These are phyloP conservation scores for Myriosclerotinia scirpicola DNA, from an alignment of 2,329 filamentous ascomycete genomes.

Conservation along the genomic window DNA sequence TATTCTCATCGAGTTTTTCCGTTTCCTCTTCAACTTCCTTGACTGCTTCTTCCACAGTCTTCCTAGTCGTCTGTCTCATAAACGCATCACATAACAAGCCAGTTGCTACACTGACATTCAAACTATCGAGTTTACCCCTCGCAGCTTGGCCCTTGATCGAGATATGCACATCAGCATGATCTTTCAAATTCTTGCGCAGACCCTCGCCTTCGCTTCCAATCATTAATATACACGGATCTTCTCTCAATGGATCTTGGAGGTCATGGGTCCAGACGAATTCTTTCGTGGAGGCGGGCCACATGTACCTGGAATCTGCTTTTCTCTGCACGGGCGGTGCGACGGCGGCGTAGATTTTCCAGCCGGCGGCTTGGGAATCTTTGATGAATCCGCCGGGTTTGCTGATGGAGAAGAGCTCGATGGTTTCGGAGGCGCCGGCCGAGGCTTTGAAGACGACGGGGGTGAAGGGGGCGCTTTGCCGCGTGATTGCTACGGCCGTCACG, in stretches of 20 bases:
- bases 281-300: background rate
- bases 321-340: constrained; percentile 50
- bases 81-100: constrained; percentile 74
- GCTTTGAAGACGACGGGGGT: constrained; percentile 81
- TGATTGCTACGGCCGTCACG: constrained; percentile 76
- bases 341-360: constrained; percentile 84
- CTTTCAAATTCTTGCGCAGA: constrained; percentile 62
- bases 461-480: constrained; percentile 69
- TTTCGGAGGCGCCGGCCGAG: constrained; percentile 83
- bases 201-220: constrained; percentile 81
- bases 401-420: constrained; percentile 70
- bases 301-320: constrained; percentile 30
- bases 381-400: constrained; percentile 69
- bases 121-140: constrained; percentile 70
- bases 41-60: constrained; percentile 12
- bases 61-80: constrained; percentile 43
- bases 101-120: constrained; percentile 91
- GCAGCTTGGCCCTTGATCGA: constrained; percentile 57
- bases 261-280: constrained; percentile 48
- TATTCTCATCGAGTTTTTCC: constrained; percentile 11
- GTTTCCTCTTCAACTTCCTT: constrained; percentile 15
- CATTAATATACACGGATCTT: constrained; percentile 73
- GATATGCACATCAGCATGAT: constrained; percentile 63
- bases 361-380: constrained; percentile 61
- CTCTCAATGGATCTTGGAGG: constrained; percentile 56